Evolutionary conservation across 805 yeast species (phyloP), one percentile per base, ranked within the genome.

Genomic region (Saccharomycopsis fibuligera): DNA sequence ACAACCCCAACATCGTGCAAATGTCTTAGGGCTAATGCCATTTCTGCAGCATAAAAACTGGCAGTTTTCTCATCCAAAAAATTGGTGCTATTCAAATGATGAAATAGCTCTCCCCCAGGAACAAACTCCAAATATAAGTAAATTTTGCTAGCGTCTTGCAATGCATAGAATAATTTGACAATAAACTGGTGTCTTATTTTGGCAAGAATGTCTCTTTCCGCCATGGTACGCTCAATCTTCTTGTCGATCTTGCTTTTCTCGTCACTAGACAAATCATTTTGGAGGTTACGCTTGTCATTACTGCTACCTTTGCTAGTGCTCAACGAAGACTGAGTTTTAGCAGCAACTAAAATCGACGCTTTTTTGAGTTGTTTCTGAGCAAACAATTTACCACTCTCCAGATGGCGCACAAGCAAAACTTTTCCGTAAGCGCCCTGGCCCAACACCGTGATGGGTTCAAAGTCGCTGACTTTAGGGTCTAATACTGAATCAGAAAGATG

Each of bases 341-440:
- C 46, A 31, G 53, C 35, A 23, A 88, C 82, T 41, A 84, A 70
- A 61, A 88, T 81, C 23, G 86, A 77, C 0, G 96, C 95, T 62
- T 88, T 88, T 57, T 79, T 79, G 54, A 88, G 67, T 57, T 88
- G 95, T 60, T 88, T 88, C 70, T 86, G 93, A 0, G 96, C 96
- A 65, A 76, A 89, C 9, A 88, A 64, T 55, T 75, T 75, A 0
- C 82, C 82, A 0, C 86, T 76, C 21, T 66, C 54, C 45, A 63
- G 69, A 60, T 88, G 89, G 44, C 79, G 76, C 1, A 88, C 96
- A 21, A 88, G 66, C 6, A 86, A 66, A 2, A 88, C 96, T 60
- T 86, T 87, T 3, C 96, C 96, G 57, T 85, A 88, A 2, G 96
- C 88, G 2, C 96, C 96, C 45, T 81, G 76, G 0, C 96, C 96